phyloP scores from a whole-genome alignment of 2,329 filamentous ascomycete species.

The Harringtonia aguacate region DNA sequence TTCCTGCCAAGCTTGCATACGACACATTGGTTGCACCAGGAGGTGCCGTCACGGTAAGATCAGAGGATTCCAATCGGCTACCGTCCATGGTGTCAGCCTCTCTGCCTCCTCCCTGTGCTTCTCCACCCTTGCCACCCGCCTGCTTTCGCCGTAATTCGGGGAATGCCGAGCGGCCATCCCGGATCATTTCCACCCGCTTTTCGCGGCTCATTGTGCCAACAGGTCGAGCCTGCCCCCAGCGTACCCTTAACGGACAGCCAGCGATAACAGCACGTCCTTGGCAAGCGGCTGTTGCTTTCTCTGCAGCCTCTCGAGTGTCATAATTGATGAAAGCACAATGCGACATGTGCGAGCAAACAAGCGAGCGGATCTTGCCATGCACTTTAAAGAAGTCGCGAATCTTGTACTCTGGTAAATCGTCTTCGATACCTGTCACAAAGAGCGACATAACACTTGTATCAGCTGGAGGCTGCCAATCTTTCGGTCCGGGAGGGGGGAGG shows the following conservation, averaged over 20 bases:
- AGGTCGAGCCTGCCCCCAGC: constrained; percentile 88
- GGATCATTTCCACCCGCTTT: constrained; percentile 68
- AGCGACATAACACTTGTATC: constrained; percentile 85
- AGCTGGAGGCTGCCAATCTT: constrained; percentile 75
- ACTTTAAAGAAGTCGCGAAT: constrained; percentile 82
- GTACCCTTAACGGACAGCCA: constrained; percentile 79
- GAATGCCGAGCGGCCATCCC: constrained; percentile 58
- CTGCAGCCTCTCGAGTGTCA: constrained; percentile 71
- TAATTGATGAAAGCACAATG: constrained; percentile 98
- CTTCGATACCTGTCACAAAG: constrained; percentile 91
- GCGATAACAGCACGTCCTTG: constrained; percentile 84
- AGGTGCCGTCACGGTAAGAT: constrained; percentile 56
- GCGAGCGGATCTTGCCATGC: constrained; percentile 80
- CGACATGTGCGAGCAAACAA: constrained; percentile 93
- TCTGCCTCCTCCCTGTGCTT: background rate
- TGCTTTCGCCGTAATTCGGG: constrained; percentile 27
- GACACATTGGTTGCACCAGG: constrained; percentile 68
- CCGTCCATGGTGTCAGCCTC: constrained; percentile 9
- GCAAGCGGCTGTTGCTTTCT: constrained; percentile 73
- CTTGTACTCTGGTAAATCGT: constrained; percentile 88
- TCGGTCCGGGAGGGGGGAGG: constrained; percentile 66
- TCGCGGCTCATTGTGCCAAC: constrained; percentile 87
- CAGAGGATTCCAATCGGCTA: constrained; percentile 15
- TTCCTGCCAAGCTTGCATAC: constrained; percentile 76
- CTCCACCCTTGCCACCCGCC: constrained; percentile 13